These are phyloP conservation scores for Trichophyton schoenleinii DNA, from an alignment of 2,329 filamentous ascomycete genomes.

Conservation along the genomic window DNA sequence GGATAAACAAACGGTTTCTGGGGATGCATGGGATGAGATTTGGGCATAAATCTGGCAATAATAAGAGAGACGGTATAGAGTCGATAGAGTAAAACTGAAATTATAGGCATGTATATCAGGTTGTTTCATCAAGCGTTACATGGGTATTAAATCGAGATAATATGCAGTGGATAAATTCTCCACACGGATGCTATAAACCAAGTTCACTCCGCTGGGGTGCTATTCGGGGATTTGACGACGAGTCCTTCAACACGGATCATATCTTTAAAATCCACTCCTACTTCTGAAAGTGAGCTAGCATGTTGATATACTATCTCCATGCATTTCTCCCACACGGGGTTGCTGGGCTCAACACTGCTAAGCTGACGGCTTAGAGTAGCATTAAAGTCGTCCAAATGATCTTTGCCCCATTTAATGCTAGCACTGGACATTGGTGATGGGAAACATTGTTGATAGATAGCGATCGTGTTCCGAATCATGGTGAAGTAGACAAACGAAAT, in stretches of 20 bases:
- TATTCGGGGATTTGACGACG: neutral
- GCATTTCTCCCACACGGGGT: conserved; percentile 67
- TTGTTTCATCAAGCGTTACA: neutral
- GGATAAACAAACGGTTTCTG: conserved; percentile 8
- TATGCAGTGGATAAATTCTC: no score
- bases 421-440: conserved; percentile 78
- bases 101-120: neutral
- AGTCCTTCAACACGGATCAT: conserved; percentile 40
- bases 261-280: conserved; percentile 79
- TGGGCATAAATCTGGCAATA: conserved; percentile 6
- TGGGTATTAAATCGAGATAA: neutral
- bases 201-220: neutral
- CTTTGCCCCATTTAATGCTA: conserved; percentile 97
- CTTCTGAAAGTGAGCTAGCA: conserved; percentile 64
- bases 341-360: conserved; percentile 68
- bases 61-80: neutral
- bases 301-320: conserved; percentile 71
- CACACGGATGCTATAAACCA: no score
- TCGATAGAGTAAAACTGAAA: neutral
- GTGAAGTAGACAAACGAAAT: conserved; percentile 93
- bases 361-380: conserved; percentile 68
- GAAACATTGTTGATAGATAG: conserved; percentile 78
- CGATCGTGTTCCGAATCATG: conserved; percentile 83
- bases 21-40: conserved; percentile 12
- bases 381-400: conserved; percentile 86